Conservation (phyloP, 2,329 filamentous ascomycete genomes). For the Fusarium nelsonii region DNA sequence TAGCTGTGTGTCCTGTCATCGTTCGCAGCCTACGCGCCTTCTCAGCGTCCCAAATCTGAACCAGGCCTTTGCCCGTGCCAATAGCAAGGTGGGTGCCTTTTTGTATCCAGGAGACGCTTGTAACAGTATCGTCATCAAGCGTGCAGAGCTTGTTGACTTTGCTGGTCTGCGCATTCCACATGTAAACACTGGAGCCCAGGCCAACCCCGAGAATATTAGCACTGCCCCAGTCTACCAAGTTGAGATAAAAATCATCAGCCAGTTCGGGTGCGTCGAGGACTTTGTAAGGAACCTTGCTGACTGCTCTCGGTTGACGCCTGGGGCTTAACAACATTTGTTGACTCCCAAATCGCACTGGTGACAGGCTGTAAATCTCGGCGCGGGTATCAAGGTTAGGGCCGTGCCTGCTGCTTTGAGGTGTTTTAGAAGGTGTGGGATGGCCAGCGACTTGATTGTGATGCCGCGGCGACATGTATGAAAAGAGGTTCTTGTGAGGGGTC, state of each 20-base stretch:
- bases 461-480: slow-evolving; percentile 85
- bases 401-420: slow-evolving; percentile 88
- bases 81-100: slow-evolving; percentile 96
- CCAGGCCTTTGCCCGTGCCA: slow-evolving; percentile 91
- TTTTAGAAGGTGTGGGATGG: slow-evolving; percentile 90
- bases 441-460: slow-evolving; percentile 77
- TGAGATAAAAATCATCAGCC: slow-evolving; percentile 97
- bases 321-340: slow-evolving; percentile 94
- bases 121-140: slow-evolving; percentile 91
- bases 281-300: slow-evolving; percentile 98
- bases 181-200: slow-evolving; percentile 92
- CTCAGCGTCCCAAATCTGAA: slow-evolving; percentile 98
- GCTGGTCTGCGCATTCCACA: slow-evolving; percentile 96
- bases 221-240: slow-evolving; percentile 97
- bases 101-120: slow-evolving; percentile 98
- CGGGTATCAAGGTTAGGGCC: slow-evolving; percentile 89
- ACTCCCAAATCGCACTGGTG: slow-evolving; percentile 91
- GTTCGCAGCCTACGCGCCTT: slow-evolving; percentile 86
- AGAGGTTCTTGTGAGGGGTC: slow-evolving; percentile 97
- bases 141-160: slow-evolving; percentile 95
- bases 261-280: slow-evolving; percentile 96
- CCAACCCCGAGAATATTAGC: slow-evolving; percentile 95
- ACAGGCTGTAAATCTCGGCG: slow-evolving; percentile 95
- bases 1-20: slow-evolving; percentile 95
- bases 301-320: slow-evolving; percentile 85